These are phyloP conservation scores for Stephania cephalantha DNA, from an alignment of 164 flowering plant species.

Conservation along the genomic window DNA sequence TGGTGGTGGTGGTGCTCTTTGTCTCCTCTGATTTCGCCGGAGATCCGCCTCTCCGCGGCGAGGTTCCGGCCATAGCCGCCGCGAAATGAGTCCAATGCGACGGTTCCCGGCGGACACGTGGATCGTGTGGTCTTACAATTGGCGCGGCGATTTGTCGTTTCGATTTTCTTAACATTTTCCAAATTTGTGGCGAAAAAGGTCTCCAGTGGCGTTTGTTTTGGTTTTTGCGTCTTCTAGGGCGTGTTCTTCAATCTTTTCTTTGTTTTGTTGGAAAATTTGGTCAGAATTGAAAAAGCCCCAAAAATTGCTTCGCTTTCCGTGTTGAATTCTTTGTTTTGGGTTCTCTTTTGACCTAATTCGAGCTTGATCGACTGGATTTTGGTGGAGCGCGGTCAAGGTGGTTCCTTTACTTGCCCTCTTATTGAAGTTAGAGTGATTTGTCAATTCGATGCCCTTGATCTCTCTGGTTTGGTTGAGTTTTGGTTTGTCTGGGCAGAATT, in stretches of 20 bases:
- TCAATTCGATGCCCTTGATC: not conserved
- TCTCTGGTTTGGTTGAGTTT: not conserved
- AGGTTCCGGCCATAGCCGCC: not conserved
- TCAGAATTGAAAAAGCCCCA: conserved; percentile 9
- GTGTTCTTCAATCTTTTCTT: not conserved
- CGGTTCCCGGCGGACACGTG: conserved; percentile 2
- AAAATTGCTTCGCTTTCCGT: not conserved
- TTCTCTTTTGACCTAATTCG: conserved; percentile 3
- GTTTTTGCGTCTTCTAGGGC: not conserved
- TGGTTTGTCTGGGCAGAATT: not conserved
- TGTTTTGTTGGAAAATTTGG: conserved; percentile 5
- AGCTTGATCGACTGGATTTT: conserved; percentile 1
- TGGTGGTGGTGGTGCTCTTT: not conserved
- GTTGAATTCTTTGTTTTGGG: conserved; percentile 13
- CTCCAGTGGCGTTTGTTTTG: not conserved
- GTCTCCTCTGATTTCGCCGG: conserved; percentile 4
- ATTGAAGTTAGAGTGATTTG: not conserved
- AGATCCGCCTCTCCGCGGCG: conserved; percentile 10
- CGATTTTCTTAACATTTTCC: conserved; percentile 1
- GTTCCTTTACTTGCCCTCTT: not conserved
- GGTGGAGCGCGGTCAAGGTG: not conserved
- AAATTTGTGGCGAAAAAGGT: not conserved
- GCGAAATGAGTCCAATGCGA: not conserved
- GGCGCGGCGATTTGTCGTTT: conserved; percentile 2
- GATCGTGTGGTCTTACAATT: not conserved